Conservation (phyloP, 768 basidiomycete species). For the Xerocomus potaroensis region DNA sequence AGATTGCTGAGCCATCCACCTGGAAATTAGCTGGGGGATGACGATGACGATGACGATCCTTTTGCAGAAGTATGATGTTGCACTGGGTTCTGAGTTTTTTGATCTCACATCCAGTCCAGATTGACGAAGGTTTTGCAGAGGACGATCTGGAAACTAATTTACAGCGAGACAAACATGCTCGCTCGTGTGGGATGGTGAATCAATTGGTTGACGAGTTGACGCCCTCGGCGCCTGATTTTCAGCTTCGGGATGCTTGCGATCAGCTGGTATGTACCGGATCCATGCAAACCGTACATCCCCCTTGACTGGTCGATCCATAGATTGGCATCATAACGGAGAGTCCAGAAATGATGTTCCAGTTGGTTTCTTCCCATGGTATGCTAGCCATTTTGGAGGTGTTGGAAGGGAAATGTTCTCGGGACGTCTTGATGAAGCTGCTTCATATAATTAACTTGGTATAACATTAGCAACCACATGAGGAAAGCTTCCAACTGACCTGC, state of each 20-base stretch:
- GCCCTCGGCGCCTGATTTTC: conserved; percentile 76
- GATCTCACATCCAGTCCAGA: conserved; percentile 39
- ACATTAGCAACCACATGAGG: not conserved
- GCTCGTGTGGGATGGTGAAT: conserved; percentile 75
- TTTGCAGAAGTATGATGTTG: conserved; percentile 75
- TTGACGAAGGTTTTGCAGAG: conserved; percentile 90
- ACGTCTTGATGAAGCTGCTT: conserved; percentile 80
- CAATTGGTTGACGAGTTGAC: conserved; percentile 85
- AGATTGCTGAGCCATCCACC: not conserved
- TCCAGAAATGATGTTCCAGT: conserved; percentile 82
- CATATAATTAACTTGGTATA: conserved; percentile 84
- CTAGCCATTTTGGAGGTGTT: conserved; percentile 91
- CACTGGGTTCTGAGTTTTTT: not conserved
- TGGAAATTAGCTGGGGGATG: conserved; percentile 71
- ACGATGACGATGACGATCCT: conserved; percentile 90
- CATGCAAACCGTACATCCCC: not conserved
- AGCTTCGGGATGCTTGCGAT: conserved; percentile 80
- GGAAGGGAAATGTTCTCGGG: conserved; percentile 80
- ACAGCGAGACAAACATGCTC: conserved; percentile 89
- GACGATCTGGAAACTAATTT: conserved; percentile 91
- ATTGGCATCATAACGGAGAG: conserved; percentile 69
- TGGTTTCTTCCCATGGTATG: conserved; percentile 93
- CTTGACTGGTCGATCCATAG: conserved; percentile 37
- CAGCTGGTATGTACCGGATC: conserved; percentile 59
- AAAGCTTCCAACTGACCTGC: not conserved